Conservation (phyloP, 1,284 basidiomycete genomes). For the Leccinum solheimii region DNA sequence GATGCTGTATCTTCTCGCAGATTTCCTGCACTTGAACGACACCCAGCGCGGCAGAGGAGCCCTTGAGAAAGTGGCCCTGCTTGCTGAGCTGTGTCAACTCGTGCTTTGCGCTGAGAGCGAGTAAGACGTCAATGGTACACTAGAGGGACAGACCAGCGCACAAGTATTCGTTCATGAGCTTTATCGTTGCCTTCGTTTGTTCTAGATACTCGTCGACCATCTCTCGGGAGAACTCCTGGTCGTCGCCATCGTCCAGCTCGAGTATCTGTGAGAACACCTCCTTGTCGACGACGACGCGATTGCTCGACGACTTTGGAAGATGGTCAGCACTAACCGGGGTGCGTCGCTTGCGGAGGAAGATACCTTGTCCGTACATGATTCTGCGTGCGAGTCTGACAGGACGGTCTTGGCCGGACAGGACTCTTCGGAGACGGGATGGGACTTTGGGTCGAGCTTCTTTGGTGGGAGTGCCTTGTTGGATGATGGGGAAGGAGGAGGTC, state of each 20-base stretch:
- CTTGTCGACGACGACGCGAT: conserved; percentile 59
- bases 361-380: conserved; percentile 33
- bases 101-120: conserved; percentile 46
- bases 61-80: conserved; percentile 92
- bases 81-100: conserved; percentile 69
- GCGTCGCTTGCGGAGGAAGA: conserved; percentile 6
- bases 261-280: conserved; percentile 83
- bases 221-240: conserved; percentile 72
- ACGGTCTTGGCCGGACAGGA: conserved; percentile 10
- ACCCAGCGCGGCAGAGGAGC: conserved; percentile 89
- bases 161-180: conserved; percentile 78
- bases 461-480: conserved; percentile 33
- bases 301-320: conserved; percentile 13
- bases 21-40: conserved; percentile 76
- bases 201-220: conserved; percentile 84
- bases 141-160: conserved; percentile 46
- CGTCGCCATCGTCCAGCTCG: conserved; percentile 86
- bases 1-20: conserved; percentile 90
- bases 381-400: conserved; percentile 17
- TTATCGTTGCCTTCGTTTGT: conserved; percentile 76
- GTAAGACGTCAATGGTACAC: conserved; percentile 15
- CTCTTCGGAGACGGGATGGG: conserved; percentile 37
- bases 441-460: conserved; percentile 35
- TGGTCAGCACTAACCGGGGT: conserved; percentile 11
- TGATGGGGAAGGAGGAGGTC: conserved; percentile 35